phyloP scores from a whole-genome alignment of 1,139 yeast genomes.

The Kurtzmaniella quercitrusa region DNA sequence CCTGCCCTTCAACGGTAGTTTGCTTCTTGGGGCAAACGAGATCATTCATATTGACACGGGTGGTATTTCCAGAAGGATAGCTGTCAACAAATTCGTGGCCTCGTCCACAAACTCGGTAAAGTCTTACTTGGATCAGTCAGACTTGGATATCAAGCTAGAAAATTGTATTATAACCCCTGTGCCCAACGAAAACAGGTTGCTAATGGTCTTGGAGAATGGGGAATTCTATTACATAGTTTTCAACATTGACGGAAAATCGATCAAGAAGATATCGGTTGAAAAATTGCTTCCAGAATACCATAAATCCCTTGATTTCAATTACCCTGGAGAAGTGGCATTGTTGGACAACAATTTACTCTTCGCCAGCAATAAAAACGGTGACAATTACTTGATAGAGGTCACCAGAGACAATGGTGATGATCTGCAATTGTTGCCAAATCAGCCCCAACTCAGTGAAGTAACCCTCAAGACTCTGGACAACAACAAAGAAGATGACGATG shows the following conservation, averaged over 20 bases:
- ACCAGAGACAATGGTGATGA: conserved; percentile 15
- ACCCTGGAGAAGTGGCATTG: conserved; percentile 30
- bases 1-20: conserved; percentile 65
- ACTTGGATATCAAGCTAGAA: conserved; percentile 55
- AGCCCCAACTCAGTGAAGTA: conserved; percentile 4
- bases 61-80: conserved; percentile 66
- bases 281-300: conserved; percentile 19
- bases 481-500: conserved; percentile 11
- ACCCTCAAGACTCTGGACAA: conserved; percentile 2
- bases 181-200: conserved; percentile 45
- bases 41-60: conserved; percentile 78
- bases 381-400: conserved; percentile 32
- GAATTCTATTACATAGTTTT: conserved; percentile 48
- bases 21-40: conserved; percentile 74
- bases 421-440: not conserved
- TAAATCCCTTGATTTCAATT: conserved; percentile 19
- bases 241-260: conserved; percentile 45
- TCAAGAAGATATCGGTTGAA: conserved; percentile 33
- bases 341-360: conserved; percentile 36
- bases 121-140: conserved; percentile 48
- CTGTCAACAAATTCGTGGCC: conserved; percentile 56
- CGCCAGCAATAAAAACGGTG: conserved; percentile 31
- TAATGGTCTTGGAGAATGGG: conserved; percentile 53
- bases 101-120: conserved; percentile 44
- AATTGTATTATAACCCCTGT: conserved; percentile 47